A percentile compares a stretch with the other conserved stretches of the same genome.
phyloP scores from a whole-genome alignment of 106 monocot genomes.

The Dendrobium chrysotoxum region DNA sequence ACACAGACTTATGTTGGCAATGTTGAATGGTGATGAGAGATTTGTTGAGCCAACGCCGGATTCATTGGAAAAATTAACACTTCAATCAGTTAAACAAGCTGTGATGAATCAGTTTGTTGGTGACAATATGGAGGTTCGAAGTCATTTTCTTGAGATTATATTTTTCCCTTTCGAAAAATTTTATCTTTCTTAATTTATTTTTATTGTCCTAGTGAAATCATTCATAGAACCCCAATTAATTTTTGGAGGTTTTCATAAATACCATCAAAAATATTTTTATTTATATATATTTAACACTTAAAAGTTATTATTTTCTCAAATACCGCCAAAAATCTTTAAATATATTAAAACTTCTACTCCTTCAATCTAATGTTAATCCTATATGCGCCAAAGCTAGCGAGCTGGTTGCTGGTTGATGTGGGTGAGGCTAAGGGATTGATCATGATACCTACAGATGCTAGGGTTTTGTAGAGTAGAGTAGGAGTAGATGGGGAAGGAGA shows the following conservation, averaged over 20 bases:
- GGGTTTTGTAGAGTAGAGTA: neutral
- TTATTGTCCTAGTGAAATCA: neutral
- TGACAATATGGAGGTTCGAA: slow-evolving; percentile 88
- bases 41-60: slow-evolving; percentile 91
- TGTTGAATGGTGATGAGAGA: slow-evolving; percentile 93
- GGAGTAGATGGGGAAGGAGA: neutral
- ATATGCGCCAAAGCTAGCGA: no score
- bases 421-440: neutral
- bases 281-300: neutral
- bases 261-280: neutral
- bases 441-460: neutral
- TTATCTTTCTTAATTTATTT: no score
- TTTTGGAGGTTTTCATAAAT: neutral
- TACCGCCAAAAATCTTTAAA: neutral
- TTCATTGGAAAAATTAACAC: slow-evolving; percentile 77
- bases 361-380: neutral
- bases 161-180: neutral
- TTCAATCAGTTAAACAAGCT: slow-evolving; percentile 79
- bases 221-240: neutral
- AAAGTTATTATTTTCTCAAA: neutral
- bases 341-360: neutral
- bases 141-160: neutral
- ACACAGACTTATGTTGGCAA: slow-evolving; percentile 93
- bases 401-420: neutral
- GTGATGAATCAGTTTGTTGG: slow-evolving; percentile 89